Base-by-base conservation (phyloP, 2,329 filamentous ascomycete species). In the Sphaerulina populicola region DNA sequence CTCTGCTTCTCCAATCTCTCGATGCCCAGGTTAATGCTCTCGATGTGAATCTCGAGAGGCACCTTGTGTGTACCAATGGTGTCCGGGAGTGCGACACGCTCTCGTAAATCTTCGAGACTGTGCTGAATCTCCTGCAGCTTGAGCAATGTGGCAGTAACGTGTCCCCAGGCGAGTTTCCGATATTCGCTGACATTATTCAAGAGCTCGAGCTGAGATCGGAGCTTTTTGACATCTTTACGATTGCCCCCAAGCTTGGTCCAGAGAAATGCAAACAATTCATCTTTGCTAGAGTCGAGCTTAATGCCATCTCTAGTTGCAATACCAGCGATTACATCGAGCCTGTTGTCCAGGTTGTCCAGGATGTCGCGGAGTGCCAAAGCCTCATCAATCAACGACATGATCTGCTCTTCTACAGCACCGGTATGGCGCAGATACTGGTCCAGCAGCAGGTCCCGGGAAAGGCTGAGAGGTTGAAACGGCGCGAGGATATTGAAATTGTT, bases 211-310 rank as follows among this genome's bases (percentile, higher is more conserved):
- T 88, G 82, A 21, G 74, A 71, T 48, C 81, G 74, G 53, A 85
- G 77, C 56, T 80, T 80, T 42, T 76, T 75, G 11, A 85, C 72
- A 41, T 77, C 76, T 14, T 72, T 70, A 30, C 74, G 72, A 65
- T 90, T 88, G 15, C 77, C 84, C 41, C 87, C 87, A 11, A 93
- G 73, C 54, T 84, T 77, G 0, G 83, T 86, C 84, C 86, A 89
- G 7, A 93, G 72, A 11, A 77, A 76, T 53, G 79, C 80, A 49
- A 90, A 75, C 2, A 88, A 75, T 53, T 86, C 79, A 50, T 83
- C 80, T 38, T 80, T 80, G 51, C 77, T 73, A 11, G 74, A 75
- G 44, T 77, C 72, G 23, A 84, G 75, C 47, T 74, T 74, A 48
- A 79, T 71, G 41, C 80, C 77, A 56, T 85, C 84, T 54, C 79